Conservation (phyloP, 768 basidiomycete genomes). For the Favolaschia claudopus region DNA sequence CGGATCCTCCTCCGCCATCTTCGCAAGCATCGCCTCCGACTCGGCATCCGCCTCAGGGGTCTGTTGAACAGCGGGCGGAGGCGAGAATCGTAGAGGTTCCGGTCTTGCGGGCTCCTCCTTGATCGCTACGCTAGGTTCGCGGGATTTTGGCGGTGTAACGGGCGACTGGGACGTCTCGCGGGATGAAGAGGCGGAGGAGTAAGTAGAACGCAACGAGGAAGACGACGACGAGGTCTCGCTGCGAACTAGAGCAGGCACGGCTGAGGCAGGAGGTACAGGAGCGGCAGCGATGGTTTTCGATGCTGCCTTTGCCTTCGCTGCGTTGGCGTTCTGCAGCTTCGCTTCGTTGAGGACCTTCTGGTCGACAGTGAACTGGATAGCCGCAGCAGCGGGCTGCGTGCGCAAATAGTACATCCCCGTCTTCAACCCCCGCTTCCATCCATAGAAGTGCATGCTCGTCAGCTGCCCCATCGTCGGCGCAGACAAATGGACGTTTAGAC, state of each 20-base stretch:
- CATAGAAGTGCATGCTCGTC: constrained; percentile 84
- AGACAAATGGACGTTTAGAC: constrained; percentile 78
- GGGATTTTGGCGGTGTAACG: constrained; percentile 21
- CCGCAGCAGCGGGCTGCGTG: constrained; percentile 79
- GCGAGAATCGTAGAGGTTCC: constrained; percentile 10
- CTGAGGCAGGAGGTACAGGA: constrained; percentile 30
- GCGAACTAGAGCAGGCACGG: constrained; percentile 29
- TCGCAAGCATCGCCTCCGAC: constrained; percentile 56
- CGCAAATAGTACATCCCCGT: constrained; percentile 88
- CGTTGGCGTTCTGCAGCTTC: constrained; percentile 53
- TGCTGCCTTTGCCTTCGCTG: constrained; percentile 31
- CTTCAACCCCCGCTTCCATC: constrained; percentile 88
- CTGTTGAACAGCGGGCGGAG: constrained; percentile 25
- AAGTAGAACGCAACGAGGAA: constrained; percentile 35
- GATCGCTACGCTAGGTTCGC: constrained; percentile 22
- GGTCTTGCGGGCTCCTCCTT: constrained; percentile 39
- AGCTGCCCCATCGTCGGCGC: constrained; percentile 77
- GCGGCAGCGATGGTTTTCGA: constrained; percentile 29
- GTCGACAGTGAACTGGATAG: constrained; percentile 78
- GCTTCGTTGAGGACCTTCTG: constrained; percentile 75
- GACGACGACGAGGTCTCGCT: constrained; percentile 43
- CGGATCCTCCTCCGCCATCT: constrained; percentile 66
- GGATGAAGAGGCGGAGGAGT: constrained; percentile 27
- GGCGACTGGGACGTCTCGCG: constrained; percentile 17
- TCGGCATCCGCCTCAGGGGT: constrained; percentile 38